phyloP scores from a whole-genome alignment of 1,284 basidiomycete genomes.

The Cryptococcus amylolentus region DNA sequence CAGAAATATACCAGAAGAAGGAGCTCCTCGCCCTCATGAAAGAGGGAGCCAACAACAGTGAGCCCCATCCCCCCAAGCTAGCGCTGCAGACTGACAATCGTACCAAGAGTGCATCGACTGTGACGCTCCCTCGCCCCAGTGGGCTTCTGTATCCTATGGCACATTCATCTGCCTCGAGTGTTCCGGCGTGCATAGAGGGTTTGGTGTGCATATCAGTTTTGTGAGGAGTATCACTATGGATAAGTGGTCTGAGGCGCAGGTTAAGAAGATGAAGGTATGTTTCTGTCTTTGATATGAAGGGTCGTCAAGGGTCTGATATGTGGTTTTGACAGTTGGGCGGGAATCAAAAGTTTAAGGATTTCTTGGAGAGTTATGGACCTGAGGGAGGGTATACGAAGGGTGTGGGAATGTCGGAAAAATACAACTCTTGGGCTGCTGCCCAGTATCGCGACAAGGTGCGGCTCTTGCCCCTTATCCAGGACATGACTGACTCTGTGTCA shows the following conservation, averaged over 20 bases:
- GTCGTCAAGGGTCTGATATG: background rate
- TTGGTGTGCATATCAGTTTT: slow-evolving; percentile 60
- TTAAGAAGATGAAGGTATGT: slow-evolving; percentile 80
- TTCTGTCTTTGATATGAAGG: background rate
- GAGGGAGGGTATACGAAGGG: slow-evolving; percentile 71
- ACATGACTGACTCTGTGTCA: slow-evolving; percentile 4
- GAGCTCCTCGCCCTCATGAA: slow-evolving; percentile 66
- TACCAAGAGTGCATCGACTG: slow-evolving; percentile 68
- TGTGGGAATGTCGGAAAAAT: slow-evolving; percentile 71
- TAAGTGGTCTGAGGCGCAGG: slow-evolving; percentile 86
- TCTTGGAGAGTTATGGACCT: slow-evolving; percentile 68
- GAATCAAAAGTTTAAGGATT: slow-evolving; percentile 72
- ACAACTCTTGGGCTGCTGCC: slow-evolving; percentile 85
- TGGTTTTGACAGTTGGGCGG: slow-evolving; percentile 64
- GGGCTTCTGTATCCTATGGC: slow-evolving; percentile 67
- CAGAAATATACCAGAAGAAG: slow-evolving; percentile 63
- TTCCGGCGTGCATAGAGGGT: slow-evolving; percentile 75
- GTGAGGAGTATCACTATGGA: slow-evolving; percentile 93
- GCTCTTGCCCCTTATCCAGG: background rate
- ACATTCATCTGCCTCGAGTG: slow-evolving; percentile 88
- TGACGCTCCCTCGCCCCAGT: slow-evolving; percentile 79
- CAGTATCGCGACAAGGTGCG: slow-evolving; percentile 86
- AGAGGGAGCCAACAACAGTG: slow-evolving; percentile 66
- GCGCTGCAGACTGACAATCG: background rate
- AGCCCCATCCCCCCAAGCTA: slow-evolving; percentile 9